Conservation (phyloP, 495 filamentous ascomycete genomes). For the Penicillium fimorum region DNA sequence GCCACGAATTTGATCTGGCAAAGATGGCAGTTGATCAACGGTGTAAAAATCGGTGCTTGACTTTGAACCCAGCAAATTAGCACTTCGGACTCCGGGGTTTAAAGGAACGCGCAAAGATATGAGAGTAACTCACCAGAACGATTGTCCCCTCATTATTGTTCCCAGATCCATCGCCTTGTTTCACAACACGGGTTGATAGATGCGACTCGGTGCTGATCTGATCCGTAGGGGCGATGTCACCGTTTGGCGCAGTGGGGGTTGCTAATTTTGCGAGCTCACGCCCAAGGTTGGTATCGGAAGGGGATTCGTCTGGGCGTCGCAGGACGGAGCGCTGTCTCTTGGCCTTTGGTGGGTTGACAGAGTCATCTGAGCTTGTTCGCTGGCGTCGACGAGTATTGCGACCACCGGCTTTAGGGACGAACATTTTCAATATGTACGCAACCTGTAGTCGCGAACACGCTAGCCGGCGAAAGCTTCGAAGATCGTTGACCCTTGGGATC, state of each 20-base stretch:
- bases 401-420: conserved; percentile 54
- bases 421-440: conserved; percentile 49
- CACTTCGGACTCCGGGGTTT: conserved; percentile 14
- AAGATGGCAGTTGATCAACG: conserved; percentile 77
- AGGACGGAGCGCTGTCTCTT: conserved; percentile 69
- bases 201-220: conserved; percentile 31
- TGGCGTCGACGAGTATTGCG: conserved; percentile 66
- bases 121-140: conserved; percentile 54
- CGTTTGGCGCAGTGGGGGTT: conserved; percentile 9
- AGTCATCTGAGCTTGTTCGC: conserved; percentile 64
- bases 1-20: conserved; percentile 70
- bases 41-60: conserved; percentile 84
- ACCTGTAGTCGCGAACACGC: conserved; percentile 7
- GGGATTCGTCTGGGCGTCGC: conserved; percentile 49
- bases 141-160: conserved; percentile 58
- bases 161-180: conserved; percentile 47
- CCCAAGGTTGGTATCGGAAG: conserved; percentile 23
- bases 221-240: conserved; percentile 13
- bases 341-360: conserved; percentile 61
- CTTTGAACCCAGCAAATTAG: conserved; percentile 42
- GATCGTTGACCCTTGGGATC: conserved; percentile 2
- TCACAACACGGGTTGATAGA: conserved; percentile 62
- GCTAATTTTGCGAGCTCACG: conserved; percentile 22
- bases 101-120: conserved; percentile 5
- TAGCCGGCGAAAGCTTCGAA: conserved; percentile 9